Conservation (phyloP, 2,329 filamentous ascomycete genomes). For the Talaromyces piceae region DNA sequence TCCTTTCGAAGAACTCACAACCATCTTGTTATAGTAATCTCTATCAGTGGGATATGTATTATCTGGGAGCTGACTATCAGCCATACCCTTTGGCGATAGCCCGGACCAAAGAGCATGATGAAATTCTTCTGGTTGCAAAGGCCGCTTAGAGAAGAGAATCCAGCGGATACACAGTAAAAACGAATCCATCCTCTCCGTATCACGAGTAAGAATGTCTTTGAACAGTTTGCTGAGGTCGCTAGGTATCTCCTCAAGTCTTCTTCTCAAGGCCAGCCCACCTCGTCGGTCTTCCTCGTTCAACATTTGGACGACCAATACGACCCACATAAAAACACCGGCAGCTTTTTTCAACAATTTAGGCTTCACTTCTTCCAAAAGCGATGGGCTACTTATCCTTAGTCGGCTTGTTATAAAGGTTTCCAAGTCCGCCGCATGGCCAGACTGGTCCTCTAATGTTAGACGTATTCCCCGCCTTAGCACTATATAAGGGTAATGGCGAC, state of each 20-base stretch:
- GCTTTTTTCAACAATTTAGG: slow-evolving; percentile 31
- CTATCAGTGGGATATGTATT: neutral
- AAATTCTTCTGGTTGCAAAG: slow-evolving; percentile 14
- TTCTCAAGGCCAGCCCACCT: slow-evolving; percentile 21
- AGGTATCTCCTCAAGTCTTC: slow-evolving; percentile 29
- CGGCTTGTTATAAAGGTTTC: neutral
- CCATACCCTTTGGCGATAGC: slow-evolving; percentile 15
- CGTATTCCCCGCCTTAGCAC: slow-evolving; percentile 21
- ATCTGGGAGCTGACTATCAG: slow-evolving; percentile 1
- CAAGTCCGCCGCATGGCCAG: slow-evolving; percentile 23
- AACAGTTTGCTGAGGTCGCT: slow-evolving; percentile 13
- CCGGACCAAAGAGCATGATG: slow-evolving; percentile 13
- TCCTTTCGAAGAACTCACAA: slow-evolving; percentile 20
- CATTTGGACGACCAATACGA: slow-evolving; percentile 36
- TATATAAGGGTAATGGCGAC: slow-evolving; percentile 40
- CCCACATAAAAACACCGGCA: slow-evolving; percentile 40
- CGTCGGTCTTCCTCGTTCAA: slow-evolving; percentile 32
- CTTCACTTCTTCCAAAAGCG: slow-evolving; percentile 20
- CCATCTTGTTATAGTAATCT: neutral
- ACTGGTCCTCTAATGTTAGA: slow-evolving; percentile 34
- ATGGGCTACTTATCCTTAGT: neutral
- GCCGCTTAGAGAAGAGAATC: slow-evolving; percentile 10
- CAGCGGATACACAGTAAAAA: slow-evolving; percentile 6
- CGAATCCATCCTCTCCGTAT: slow-evolving; percentile 1
- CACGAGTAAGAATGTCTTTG: slow-evolving; percentile 10